Percentiles rank a stretch among this genome's conserved stretches.
Evolutionary conservation across 2,329 filamentous ascomycete genomes (phyloP).

Genomic region (Pyrenophora teres): DNA sequence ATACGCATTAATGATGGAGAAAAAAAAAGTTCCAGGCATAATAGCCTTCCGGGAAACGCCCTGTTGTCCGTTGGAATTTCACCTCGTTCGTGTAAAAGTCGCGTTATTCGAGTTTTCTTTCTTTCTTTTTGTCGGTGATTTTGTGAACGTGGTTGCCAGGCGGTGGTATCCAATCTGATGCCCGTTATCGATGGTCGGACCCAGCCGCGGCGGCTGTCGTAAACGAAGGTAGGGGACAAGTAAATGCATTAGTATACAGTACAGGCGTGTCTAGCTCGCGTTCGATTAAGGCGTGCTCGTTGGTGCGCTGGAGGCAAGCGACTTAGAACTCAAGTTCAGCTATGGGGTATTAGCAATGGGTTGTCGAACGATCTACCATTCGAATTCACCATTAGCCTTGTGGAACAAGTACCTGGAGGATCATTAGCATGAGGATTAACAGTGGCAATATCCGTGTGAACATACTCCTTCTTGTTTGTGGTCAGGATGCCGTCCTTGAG

Average conservation of each 20-base stretch:
- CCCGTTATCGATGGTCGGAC: background rate
- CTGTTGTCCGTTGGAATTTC: background rate
- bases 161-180: slow-evolving; percentile 8
- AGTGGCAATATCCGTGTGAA: slow-evolving; percentile 16
- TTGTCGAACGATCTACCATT: slow-evolving; percentile 70
- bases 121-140: background rate
- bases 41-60: background rate
- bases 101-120: background rate
- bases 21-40: background rate
- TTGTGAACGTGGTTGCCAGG: background rate
- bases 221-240: background rate
- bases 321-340: slow-evolving; percentile 32
- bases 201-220: background rate
- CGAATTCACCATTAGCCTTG: slow-evolving; percentile 95
- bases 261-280: slow-evolving; percentile 5
- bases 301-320: slow-evolving; percentile 13
- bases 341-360: slow-evolving; percentile 23
- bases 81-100: background rate
- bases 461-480: slow-evolving; percentile 85
- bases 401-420: slow-evolving; percentile 83
- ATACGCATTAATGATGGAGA: background rate
- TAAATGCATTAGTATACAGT: background rate
- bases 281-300: slow-evolving; percentile 8
- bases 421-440: slow-evolving; percentile 9
- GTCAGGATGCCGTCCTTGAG: slow-evolving; percentile 96